Conservation (phyloP, 169 alveolate genomes). For the Babesia ovata region DNA sequence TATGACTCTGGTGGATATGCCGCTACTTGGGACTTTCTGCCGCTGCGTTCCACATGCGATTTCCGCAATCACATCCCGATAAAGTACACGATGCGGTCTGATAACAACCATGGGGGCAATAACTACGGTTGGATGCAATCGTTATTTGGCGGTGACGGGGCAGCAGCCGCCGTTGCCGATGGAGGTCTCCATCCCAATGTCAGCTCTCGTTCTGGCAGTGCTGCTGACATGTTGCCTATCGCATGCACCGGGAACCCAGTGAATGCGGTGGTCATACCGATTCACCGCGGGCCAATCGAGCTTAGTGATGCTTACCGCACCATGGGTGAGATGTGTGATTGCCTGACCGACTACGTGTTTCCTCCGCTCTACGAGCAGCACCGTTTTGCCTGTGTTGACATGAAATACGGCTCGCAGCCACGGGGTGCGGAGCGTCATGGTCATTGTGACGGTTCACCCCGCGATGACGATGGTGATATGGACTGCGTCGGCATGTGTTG, state of each 20-base stretch:
- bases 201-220: neutral
- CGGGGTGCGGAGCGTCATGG: neutral
- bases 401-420: too few relatives aligned
- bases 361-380: slow-evolving; percentile 52
- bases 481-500: neutral
- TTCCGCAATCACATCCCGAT: slow-evolving; percentile 62
- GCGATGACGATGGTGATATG: neutral
- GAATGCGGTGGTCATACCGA: slow-evolving; percentile 54
- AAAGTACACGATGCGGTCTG: slow-evolving; percentile 31
- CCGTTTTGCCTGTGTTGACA: neutral
- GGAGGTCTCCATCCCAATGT: neutral
- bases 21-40: slow-evolving; percentile 9
- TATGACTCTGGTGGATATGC: slow-evolving; percentile 41
- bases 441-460: neutral
- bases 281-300: slow-evolving; percentile 40
- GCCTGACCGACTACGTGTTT: slow-evolving; percentile 39
- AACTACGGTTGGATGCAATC: slow-evolving; percentile 31
- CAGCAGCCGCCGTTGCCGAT: neutral
- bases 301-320: slow-evolving; percentile 29
- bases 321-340: slow-evolving; percentile 37
- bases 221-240: neutral
- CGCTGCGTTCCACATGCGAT: slow-evolving; percentile 35
- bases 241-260: neutral
- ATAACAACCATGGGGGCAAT: neutral
- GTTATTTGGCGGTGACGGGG: slow-evolving; percentile 13